A percentile compares a stretch with the other conserved stretches of the same genome.
These are phyloP conservation scores for Fusarium sp. DNA, from an alignment of 2,329 filamentous ascomycete genomes.

Conservation along the genomic window DNA sequence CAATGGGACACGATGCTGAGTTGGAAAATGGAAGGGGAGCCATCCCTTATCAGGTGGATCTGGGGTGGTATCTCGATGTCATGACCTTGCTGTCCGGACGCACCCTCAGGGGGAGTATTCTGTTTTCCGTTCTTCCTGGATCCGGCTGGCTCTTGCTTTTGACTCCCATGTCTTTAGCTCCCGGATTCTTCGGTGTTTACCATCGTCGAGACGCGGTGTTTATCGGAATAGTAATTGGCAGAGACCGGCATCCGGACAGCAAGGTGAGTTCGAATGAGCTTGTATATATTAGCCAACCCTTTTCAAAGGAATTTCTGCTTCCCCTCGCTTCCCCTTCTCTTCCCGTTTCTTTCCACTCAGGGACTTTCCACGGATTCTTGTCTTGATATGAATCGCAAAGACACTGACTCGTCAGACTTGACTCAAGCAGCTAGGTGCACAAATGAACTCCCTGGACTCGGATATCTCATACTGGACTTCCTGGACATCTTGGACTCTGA, in stretches of 20 bases:
- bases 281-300: conserved; percentile 62
- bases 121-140: conserved; percentile 45
- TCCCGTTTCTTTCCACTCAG: conserved; percentile 22
- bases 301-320: conserved; percentile 48
- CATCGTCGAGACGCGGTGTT: conserved; percentile 39
- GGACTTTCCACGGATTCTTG: conserved; percentile 36
- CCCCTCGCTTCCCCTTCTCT: conserved; percentile 7
- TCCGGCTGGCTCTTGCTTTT: conserved; percentile 41
- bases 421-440: conserved; percentile 40
- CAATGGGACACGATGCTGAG: conserved; percentile 44
- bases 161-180: conserved; percentile 35
- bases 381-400: conserved; percentile 36
- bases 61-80: conserved; percentile 39
- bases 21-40: conserved; percentile 44
- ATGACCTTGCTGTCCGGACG: conserved; percentile 49
- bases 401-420: conserved; percentile 40
- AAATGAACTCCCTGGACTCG: conserved; percentile 13
- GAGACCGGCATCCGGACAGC: conserved; percentile 59
- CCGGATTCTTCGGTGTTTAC: conserved; percentile 39
- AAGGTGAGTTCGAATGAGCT: conserved; percentile 60
- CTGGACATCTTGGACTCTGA: conserved; percentile 20
- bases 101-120: conserved; percentile 43
- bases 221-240: conserved; percentile 44
- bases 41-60: conserved; percentile 34
- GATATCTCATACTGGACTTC: conserved; percentile 3